phyloP scores from a whole-genome alignment of 306 rosid genomes.

The Dicorynia guianensis region DNA sequence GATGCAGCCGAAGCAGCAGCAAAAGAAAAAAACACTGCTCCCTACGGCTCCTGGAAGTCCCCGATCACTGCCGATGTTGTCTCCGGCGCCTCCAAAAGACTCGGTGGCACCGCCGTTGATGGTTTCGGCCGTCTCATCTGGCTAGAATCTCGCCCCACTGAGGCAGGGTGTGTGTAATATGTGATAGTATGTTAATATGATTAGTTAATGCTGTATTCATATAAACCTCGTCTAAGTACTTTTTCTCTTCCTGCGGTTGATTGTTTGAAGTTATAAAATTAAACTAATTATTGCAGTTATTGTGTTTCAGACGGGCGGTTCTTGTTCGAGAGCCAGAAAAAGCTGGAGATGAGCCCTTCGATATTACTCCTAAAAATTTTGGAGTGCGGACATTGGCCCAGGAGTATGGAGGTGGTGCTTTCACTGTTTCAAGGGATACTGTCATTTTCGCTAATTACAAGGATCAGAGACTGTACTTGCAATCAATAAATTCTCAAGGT shows the following conservation, averaged over 20 bases:
- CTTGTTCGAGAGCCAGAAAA: slow-evolving; percentile 79
- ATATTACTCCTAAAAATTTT: slow-evolving; percentile 83
- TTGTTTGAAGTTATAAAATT: slow-evolving; percentile 13
- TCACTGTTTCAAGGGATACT: slow-evolving; percentile 69
- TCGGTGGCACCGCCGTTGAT: slow-evolving; percentile 82
- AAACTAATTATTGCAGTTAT: slow-evolving; percentile 2
- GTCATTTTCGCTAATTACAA: slow-evolving; percentile 80
- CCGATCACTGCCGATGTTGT: slow-evolving; percentile 88
- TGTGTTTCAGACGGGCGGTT: slow-evolving; percentile 71
- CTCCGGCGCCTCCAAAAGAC: slow-evolving; percentile 80
- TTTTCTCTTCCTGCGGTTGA: neutral
- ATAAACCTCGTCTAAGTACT: neutral
- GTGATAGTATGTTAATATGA: neutral
- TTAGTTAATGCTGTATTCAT: neutral
- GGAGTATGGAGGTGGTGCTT: slow-evolving; percentile 95
- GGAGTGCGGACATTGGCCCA: slow-evolving; percentile 90
- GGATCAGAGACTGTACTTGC: slow-evolving; percentile 91
- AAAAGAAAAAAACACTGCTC: slow-evolving; percentile 53
- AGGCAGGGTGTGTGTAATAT: slow-evolving; percentile 64
- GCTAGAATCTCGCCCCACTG: slow-evolving; percentile 90
- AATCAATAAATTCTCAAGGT: slow-evolving; percentile 63
- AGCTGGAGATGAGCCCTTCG: slow-evolving; percentile 64
- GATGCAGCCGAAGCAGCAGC: slow-evolving; percentile 25
- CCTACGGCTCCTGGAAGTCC: slow-evolving; percentile 94
- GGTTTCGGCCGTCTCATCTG: slow-evolving; percentile 75